phyloP scores from a whole-genome alignment of 805 yeast genomes.

The Yarrowia porcina region DNA sequence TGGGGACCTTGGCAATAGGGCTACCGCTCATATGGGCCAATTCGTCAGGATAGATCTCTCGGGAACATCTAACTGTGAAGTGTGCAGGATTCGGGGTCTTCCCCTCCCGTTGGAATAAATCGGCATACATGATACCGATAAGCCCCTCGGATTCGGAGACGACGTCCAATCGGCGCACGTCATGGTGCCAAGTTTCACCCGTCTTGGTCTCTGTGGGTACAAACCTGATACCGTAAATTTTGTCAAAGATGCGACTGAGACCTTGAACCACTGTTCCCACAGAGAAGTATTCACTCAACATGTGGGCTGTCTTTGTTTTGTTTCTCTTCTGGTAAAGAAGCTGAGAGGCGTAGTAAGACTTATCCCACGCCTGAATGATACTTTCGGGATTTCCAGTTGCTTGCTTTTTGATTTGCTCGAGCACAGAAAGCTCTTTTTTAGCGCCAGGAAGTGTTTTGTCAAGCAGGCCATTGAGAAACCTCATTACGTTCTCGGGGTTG shows the following conservation, averaged over 20 bases:
- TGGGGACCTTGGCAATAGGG: slow-evolving; percentile 18
- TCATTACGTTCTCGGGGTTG: slow-evolving; percentile 66
- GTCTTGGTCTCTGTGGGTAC: slow-evolving; percentile 57
- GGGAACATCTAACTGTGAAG: slow-evolving; percentile 92
- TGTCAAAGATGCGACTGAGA: slow-evolving; percentile 62
- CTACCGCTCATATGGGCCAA: not conserved
- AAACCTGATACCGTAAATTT: slow-evolving; percentile 73
- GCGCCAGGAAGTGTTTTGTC: slow-evolving; percentile 53
- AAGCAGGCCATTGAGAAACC: slow-evolving; percentile 63
- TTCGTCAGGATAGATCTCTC: slow-evolving; percentile 49
- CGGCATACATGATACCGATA: slow-evolving; percentile 83
- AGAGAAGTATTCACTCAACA: slow-evolving; percentile 68
- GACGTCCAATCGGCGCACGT: slow-evolving; percentile 79
- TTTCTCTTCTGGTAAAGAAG: slow-evolving; percentile 33
- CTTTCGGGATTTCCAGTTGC: slow-evolving; percentile 39
- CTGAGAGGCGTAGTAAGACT: slow-evolving; percentile 59
- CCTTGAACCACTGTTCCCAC: slow-evolving; percentile 86
- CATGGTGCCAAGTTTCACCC: slow-evolving; percentile 88
- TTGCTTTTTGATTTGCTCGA: slow-evolving; percentile 33
- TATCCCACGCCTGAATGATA: slow-evolving; percentile 81
- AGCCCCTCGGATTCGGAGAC: slow-evolving; percentile 59
- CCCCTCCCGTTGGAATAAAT: slow-evolving; percentile 72
- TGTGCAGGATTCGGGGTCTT: slow-evolving; percentile 89
- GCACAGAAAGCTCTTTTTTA: slow-evolving; percentile 50
- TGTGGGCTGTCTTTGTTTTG: slow-evolving; percentile 40